Evolutionary conservation across 352 stramenopile species (phyloP).

Genomic region (Phytopythium cucurbitacearum): DNA sequence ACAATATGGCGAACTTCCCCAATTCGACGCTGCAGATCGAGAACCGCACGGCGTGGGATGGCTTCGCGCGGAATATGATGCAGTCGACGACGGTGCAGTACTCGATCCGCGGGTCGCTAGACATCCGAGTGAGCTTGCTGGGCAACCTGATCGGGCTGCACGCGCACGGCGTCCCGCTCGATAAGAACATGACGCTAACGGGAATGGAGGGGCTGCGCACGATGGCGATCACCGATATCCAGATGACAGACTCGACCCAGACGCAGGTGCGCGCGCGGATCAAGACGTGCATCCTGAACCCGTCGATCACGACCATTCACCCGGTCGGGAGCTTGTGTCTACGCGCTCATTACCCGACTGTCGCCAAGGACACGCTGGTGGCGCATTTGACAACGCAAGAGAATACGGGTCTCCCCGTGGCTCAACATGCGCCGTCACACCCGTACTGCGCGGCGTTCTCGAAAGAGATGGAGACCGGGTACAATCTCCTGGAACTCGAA

Average conservation of each 20-base stretch:
- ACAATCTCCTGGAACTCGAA: slow-evolving; percentile 66
- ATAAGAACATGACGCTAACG: slow-evolving; percentile 51
- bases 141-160: slow-evolving; percentile 46
- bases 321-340: slow-evolving; percentile 67
- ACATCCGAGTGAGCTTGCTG: slow-evolving; percentile 48
- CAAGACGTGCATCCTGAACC: slow-evolving; percentile 79
- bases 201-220: slow-evolving; percentile 60
- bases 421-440: slow-evolving; percentile 41
- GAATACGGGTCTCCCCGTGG: slow-evolving; percentile 38
- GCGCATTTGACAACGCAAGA: slow-evolving; percentile 40
- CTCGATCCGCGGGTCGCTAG: slow-evolving; percentile 41
- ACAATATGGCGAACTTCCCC: slow-evolving; percentile 39
- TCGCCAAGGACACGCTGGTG: slow-evolving; percentile 35
- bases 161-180: slow-evolving; percentile 34
- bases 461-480: slow-evolving; percentile 36
- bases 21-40: slow-evolving; percentile 50
- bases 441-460: slow-evolving; percentile 40
- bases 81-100: slow-evolving; percentile 31
- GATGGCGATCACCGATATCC: slow-evolving; percentile 57
- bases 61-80: slow-evolving; percentile 71
- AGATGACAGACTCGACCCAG: slow-evolving; percentile 61
- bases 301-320: slow-evolving; percentile 63
- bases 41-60: slow-evolving; percentile 54
- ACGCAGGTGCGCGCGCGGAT: slow-evolving; percentile 57
- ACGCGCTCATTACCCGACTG: slow-evolving; percentile 46